These are phyloP conservation scores for Protomyces macrosporus DNA, from an alignment of 1,139 yeast genomes.

Conservation along the genomic window DNA sequence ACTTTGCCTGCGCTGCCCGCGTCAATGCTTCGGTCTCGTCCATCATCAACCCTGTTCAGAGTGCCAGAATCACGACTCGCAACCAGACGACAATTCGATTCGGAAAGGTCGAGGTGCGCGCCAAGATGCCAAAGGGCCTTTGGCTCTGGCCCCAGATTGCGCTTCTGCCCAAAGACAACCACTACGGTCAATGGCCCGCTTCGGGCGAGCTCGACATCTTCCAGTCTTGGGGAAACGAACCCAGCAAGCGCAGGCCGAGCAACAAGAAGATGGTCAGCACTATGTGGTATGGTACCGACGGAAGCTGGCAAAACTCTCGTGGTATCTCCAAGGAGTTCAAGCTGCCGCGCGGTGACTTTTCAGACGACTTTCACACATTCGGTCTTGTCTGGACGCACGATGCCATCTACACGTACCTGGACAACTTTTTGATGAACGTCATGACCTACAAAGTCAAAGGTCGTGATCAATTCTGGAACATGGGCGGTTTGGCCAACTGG, in stretches of 20 bases:
- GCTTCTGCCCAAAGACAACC: conserved; percentile 27
- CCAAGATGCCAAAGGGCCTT: conserved; percentile 29
- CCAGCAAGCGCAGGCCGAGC: conserved; percentile 27
- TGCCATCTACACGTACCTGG: conserved; percentile 28
- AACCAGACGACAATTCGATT: conserved; percentile 18
- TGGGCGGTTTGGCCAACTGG: conserved; percentile 21
- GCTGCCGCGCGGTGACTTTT: conserved; percentile 19
- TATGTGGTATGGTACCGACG: conserved; percentile 28
- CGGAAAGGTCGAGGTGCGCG: conserved; percentile 30
- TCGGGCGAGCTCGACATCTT: conserved; percentile 30
- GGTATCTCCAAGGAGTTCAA: conserved; percentile 16
- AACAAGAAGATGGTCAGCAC: conserved; percentile 27
- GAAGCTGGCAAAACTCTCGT: not conserved
- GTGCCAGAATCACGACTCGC: conserved; percentile 29
- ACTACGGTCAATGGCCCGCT: conserved; percentile 30
- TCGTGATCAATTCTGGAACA: conserved; percentile 28
- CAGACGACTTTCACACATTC: conserved; percentile 26
- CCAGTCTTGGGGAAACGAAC: conserved; percentile 30
- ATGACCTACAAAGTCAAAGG: conserved; percentile 19
- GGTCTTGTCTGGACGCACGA: conserved; percentile 29
- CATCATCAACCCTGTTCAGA: conserved; percentile 29
- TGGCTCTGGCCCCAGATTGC: conserved; percentile 32
- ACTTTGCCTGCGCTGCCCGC: conserved; percentile 25
- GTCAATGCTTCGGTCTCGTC: conserved; percentile 17
- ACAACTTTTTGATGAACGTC: conserved; percentile 29